Evolutionary conservation across 306 rosid genomes (phyloP).

Genomic region (Quercus cerris): DNA sequence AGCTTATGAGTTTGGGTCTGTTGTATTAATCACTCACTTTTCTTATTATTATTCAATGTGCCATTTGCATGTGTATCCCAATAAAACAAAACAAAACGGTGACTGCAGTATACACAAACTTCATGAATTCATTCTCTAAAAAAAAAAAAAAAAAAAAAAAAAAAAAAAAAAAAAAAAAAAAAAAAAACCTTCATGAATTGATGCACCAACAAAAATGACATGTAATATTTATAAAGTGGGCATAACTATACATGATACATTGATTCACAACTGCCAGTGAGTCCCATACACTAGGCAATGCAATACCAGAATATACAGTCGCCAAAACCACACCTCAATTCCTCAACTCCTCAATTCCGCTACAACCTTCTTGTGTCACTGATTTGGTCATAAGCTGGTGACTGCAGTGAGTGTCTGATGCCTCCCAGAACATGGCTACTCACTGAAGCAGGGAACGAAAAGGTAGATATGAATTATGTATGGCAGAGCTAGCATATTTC

Average conservation of each 20-base stretch:
- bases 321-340: not conserved
- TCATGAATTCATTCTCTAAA: not conserved
- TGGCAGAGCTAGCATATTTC: slow-evolving; percentile 55
- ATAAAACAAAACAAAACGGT: too few relatives aligned
- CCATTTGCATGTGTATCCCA: too few relatives aligned
- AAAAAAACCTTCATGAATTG: not conserved
- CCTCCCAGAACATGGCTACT: not conserved
- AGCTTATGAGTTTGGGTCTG: too few relatives aligned
- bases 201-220: not conserved
- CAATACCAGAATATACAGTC: not conserved
- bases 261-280: not conserved
- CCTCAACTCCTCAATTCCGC: not conserved
- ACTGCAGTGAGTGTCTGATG: not conserved
- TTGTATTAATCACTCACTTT: too few relatives aligned
- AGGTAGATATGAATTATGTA: not conserved
- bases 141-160: too few relatives aligned
- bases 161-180: too few relatives aligned
- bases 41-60: too few relatives aligned
- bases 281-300: not conserved
- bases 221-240: not conserved
- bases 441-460: not conserved
- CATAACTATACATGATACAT: not conserved
- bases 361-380: not conserved
- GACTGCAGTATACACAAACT: not conserved
- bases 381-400: not conserved